Percentiles rank a stretch among this genome's conserved stretches.
Evolutionary conservation across 345 rosid genomes (phyloP).

Genomic region (Isatis tinctoria): DNA sequence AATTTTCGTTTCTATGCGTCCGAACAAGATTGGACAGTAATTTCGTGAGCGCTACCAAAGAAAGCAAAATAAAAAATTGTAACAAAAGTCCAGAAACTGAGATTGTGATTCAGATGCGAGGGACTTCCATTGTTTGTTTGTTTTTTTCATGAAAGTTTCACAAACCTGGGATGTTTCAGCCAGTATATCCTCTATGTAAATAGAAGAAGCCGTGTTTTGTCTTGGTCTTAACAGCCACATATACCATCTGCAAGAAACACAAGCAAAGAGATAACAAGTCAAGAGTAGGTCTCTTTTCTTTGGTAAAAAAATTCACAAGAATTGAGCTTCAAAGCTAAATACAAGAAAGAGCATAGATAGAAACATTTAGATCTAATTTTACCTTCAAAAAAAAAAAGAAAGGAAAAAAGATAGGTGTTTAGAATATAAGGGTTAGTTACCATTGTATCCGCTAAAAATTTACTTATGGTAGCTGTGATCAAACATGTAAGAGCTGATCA

Average conservation of each 20-base stretch:
- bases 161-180: conserved; percentile 15
- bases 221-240: conserved; percentile 22
- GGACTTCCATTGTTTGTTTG: neutral
- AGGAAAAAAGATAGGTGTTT: too few relatives aligned
- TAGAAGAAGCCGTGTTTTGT: conserved; percentile 6
- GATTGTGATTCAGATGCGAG: neutral
- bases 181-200: too few relatives aligned
- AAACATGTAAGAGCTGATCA: neutral
- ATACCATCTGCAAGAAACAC: conserved; percentile 10
- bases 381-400: too few relatives aligned
- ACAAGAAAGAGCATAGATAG: neutral
- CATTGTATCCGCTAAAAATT: neutral
- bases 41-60: conserved; percentile 18
- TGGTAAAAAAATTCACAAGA: neutral
- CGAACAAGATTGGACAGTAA: conserved; percentile 24
- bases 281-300: neutral
- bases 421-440: neutral
- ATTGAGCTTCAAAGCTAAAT: neutral
- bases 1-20: neutral
- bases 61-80: neutral
- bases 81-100: neutral
- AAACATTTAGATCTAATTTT: neutral
- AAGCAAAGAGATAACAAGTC: neutral
- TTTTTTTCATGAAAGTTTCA: neutral
- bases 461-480: neutral